A percentile compares a stretch with the other conserved stretches of the same genome.
Evolutionary conservation across 1,284 basidiomycete species (phyloP).

Genomic region (Paramarasmius palmivorus): DNA sequence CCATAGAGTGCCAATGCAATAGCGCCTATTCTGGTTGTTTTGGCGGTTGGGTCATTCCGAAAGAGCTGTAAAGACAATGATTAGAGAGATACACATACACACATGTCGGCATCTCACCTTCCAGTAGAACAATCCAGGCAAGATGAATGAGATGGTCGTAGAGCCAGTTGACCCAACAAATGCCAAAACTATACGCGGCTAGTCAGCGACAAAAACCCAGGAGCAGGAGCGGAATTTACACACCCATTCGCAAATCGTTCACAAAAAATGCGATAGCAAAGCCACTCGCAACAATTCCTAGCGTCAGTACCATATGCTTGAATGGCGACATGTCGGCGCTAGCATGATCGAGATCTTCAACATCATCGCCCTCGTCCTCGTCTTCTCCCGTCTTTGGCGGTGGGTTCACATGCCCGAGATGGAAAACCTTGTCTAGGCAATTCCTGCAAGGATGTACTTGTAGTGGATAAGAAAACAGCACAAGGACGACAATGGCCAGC

Average conservation of each 20-base stretch:
- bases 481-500: conserved; percentile 89
- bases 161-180: conserved; percentile 98
- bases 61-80: conserved; percentile 58
- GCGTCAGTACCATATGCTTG: conserved; percentile 79
- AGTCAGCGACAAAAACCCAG: background rate
- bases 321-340: conserved; percentile 66
- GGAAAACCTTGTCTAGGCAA: conserved; percentile 89
- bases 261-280: conserved; percentile 84
- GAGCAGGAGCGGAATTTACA: conserved; percentile 27
- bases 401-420: conserved; percentile 36
- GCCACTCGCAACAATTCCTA: conserved; percentile 67
- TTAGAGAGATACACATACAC: background rate
- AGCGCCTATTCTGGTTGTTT: conserved; percentile 60
- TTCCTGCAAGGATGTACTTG: conserved; percentile 94
- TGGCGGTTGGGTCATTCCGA: conserved; percentile 61
- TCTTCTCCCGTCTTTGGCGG: conserved; percentile 35
- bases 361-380: conserved; percentile 42
- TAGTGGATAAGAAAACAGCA: conserved; percentile 89
- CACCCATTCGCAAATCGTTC: conserved; percentile 82
- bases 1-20: conserved; percentile 78
- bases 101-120: conserved; percentile 49
- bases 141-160: conserved; percentile 96
- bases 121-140: conserved; percentile 88
- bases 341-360: conserved; percentile 54
- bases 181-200: conserved; percentile 81